These are phyloP conservation scores for Neofusicoccum sp. DNA, from an alignment of 2,329 filamentous ascomycete genomes.

Conservation along the genomic window DNA sequence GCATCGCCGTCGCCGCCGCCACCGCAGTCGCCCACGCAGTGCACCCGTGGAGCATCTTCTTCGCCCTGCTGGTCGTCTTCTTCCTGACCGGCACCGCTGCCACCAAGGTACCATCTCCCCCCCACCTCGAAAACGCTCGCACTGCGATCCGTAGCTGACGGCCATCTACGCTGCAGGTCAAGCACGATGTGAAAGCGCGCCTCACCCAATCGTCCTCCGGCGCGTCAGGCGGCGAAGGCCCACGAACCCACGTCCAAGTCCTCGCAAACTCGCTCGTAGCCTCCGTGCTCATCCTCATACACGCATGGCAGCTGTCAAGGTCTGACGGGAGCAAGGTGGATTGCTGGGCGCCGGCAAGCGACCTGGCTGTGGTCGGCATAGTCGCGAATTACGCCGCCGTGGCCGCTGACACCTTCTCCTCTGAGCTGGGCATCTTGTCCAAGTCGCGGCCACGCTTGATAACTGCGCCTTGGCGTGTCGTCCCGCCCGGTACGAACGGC, in stretches of 20 bases:
- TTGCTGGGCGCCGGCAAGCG: slow-evolving; percentile 23
- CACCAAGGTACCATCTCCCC: slow-evolving; percentile 63
- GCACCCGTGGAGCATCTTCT: slow-evolving; percentile 95
- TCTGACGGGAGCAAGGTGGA: slow-evolving; percentile 24
- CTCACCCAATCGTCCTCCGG: slow-evolving; percentile 78
- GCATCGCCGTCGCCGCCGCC: slow-evolving; percentile 67
- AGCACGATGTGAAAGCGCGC: slow-evolving; percentile 78
- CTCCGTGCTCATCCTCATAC: slow-evolving; percentile 59
- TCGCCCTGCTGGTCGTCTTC: slow-evolving; percentile 77
- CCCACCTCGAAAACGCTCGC: background rate
- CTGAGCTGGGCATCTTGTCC: slow-evolving; percentile 89
- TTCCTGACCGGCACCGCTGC: slow-evolving; percentile 81
- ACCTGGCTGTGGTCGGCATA: slow-evolving; percentile 48
- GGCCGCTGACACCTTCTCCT: slow-evolving; percentile 89
- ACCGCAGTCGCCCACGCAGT: slow-evolving; percentile 79
- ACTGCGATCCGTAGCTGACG: background rate
- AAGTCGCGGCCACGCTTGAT: slow-evolving; percentile 75
- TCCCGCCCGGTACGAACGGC: slow-evolving; percentile 90
- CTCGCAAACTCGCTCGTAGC: slow-evolving; percentile 84
- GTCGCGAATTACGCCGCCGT: slow-evolving; percentile 82
- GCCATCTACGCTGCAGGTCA: slow-evolving; percentile 57
- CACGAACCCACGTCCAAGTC: slow-evolving; percentile 83
- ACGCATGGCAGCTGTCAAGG: slow-evolving; percentile 44
- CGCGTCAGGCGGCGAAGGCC: slow-evolving; percentile 71
- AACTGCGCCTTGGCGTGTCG: slow-evolving; percentile 74